Base-by-base conservation (phyloP, 2,329 filamentous ascomycete species). In the Fusarium ramigenum region DNA sequence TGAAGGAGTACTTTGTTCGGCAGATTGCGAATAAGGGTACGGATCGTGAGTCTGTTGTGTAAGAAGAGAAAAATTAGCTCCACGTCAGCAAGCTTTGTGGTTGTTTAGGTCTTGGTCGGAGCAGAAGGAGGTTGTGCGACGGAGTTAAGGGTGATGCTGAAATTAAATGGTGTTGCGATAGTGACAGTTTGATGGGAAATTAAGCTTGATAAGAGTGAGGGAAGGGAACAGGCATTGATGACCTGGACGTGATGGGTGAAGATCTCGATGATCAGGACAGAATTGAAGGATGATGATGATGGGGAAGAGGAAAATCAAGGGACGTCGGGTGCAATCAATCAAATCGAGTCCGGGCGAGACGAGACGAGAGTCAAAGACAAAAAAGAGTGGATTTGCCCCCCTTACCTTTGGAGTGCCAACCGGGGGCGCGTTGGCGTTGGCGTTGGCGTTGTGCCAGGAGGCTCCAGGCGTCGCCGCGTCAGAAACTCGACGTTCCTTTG, bases 401-500 rank as follows among this genome's bases (percentile, higher is more conserved):
- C 85, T 82, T 82, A 87, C 85, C 85, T 87, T 87, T 78, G 84
- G 83, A 72, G 84, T 83, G 72, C 83, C 82, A 71, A 79, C 79
- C 75, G 83, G 82, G 66, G 81, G 81, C 78, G 82, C 80, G 79
- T 82, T 74, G 72, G 72, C 72, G 71, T 72, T 75, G 72, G 64
- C 69, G 72, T 73, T 75, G 72, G 69, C 72, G 73, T 78, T 84
- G 76, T 84, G 84, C 84, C 85, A 87, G 76, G 84, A 83, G 46
- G 76, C 67, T 70, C 67, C 63, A 63, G 73, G 72, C 62, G 72
- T 72, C 54, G 76, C 76, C 75, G 76, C 64, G 77, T 87, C 86
- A 72, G 75, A 85, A 74, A 84, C 79, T 69, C 81, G 82, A 75
- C 84, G 85, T 78, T 86, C 85, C 69, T 82, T 84, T 54, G 83